Evolutionary conservation across 305 asterid genomes (phyloP).

Genomic region (Striga hermonthica): DNA sequence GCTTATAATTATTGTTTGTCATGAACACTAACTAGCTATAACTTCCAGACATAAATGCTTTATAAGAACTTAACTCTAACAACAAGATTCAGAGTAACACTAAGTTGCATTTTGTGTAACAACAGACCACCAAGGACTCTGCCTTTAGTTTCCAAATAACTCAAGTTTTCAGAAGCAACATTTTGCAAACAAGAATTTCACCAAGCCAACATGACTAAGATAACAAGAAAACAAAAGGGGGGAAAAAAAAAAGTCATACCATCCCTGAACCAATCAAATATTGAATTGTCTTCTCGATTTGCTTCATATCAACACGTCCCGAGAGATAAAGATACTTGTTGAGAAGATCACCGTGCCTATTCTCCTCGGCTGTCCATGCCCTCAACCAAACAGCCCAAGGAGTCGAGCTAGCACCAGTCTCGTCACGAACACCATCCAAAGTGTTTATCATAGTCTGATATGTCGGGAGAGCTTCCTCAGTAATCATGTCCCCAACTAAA

Average conservation of each 20-base stretch:
- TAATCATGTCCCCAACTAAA: conserved; percentile 75
- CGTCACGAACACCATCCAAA: conserved; percentile 70
- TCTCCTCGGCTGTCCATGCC: conserved; percentile 84
- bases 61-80: no score
- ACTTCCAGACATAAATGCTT: no score
- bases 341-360: conserved; percentile 80
- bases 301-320: conserved; percentile 79
- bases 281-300: conserved; percentile 64
- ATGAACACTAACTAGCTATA: no score
- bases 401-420: conserved; percentile 66
- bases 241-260: conserved; percentile 41
- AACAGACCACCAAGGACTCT: no score
- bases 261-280: conserved; percentile 77
- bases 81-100: no score
- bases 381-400: conserved; percentile 80
- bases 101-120: no score
- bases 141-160: no score
- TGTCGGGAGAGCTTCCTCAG: conserved; percentile 80
- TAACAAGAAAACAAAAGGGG: no score
- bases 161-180: no score
- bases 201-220: no score
- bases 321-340: conserved; percentile 68
- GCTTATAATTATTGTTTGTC: no score
- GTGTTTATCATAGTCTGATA: conserved; percentile 80
- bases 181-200: no score